Evolutionary conservation across 805 yeast species (phyloP).

Genomic region (Lipomyces anomalus): DNA sequence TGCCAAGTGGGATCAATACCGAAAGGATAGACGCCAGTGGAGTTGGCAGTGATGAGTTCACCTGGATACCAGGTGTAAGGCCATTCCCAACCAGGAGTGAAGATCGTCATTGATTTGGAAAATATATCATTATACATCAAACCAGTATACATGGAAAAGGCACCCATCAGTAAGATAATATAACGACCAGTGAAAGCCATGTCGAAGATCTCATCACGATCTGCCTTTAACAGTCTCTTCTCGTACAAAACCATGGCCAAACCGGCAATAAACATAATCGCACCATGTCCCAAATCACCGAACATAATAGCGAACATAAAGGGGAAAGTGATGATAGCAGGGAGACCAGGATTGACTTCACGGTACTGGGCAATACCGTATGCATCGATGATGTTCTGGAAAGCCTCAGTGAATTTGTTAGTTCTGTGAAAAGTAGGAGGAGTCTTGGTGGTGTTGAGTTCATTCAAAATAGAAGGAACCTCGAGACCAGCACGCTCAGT

Average conservation of each 20-base stretch:
- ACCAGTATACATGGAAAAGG: conserved; percentile 94
- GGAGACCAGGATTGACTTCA: conserved; percentile 93
- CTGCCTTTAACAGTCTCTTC: conserved; percentile 55
- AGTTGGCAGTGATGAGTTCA: conserved; percentile 59
- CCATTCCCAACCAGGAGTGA: conserved; percentile 91
- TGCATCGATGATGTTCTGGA: conserved; percentile 90
- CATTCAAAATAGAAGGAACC: conserved; percentile 44
- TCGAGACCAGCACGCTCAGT: conserved; percentile 46
- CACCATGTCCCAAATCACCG: conserved; percentile 97
- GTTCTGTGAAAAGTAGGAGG: conserved; percentile 95
- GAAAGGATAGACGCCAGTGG: conserved; percentile 65
- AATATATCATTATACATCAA: conserved; percentile 88
- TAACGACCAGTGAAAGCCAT: conserved; percentile 96
- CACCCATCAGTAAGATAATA: conserved; percentile 85
- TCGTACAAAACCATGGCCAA: conserved; percentile 67
- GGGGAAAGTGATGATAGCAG: conserved; percentile 93
- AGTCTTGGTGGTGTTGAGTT: conserved; percentile 67
- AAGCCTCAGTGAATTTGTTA: conserved; percentile 90
- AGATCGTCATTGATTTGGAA: conserved; percentile 82
- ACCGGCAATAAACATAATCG: conserved; percentile 72
- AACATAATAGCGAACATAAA: conserved; percentile 99
- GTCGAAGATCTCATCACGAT: conserved; percentile 88
- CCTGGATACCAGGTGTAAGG: conserved; percentile 69
- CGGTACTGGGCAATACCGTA: conserved; percentile 90
- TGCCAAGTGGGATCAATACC: conserved; percentile 97